phyloP scores from a whole-genome alignment of 73 alveolate genomes.

The Paraurostyla sp. region DNA sequence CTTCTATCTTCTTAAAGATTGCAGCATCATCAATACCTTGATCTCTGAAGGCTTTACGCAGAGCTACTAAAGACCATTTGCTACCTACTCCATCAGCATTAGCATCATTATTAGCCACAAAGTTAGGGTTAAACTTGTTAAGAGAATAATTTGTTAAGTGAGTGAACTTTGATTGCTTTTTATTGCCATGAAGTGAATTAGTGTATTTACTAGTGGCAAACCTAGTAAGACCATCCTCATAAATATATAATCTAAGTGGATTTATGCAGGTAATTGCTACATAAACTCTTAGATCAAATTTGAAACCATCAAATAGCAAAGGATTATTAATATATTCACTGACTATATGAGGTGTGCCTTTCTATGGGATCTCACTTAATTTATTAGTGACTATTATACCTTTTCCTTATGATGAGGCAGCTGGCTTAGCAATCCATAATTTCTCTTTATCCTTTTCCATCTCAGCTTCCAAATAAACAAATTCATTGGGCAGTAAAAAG shows the following conservation, averaged over 20 bases:
- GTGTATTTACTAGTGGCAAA: conserved; percentile 95
- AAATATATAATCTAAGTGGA: conserved; percentile 94
- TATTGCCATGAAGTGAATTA: conserved; percentile 60
- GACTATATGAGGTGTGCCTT: conserved; percentile 79
- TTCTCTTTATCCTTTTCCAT: conserved; percentile 75
- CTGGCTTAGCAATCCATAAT: conserved; percentile 94
- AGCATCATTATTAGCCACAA: conserved; percentile 74
- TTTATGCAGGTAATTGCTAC: conserved; percentile 89
- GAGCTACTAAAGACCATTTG: conserved; percentile 88
- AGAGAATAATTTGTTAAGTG: conserved; percentile 95
- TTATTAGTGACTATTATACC: conserved; percentile 90
- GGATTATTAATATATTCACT: conserved; percentile 92
- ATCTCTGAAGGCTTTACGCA: conserved; percentile 73
- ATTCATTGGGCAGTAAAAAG: conserved; percentile 88
- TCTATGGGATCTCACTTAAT: conserved; percentile 73
- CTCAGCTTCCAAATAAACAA: conserved; percentile 79
- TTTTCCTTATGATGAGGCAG: conserved; percentile 93
- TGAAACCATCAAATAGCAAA: conserved; percentile 89
- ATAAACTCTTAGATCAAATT: conserved; percentile 93
- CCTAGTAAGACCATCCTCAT: conserved; percentile 96
- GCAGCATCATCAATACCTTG: conserved; percentile 65
- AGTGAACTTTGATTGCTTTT: conserved; percentile 79
- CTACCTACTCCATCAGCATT: conserved; percentile 79
- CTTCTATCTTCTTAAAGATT: conserved; percentile 73
- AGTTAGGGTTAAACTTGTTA: conserved; percentile 83